A percentile compares a stretch with the other conserved stretches of the same genome.
Evolutionary conservation across 2,329 filamentous ascomycete species (phyloP).

Genomic region (Microcyclospora pomicola): DNA sequence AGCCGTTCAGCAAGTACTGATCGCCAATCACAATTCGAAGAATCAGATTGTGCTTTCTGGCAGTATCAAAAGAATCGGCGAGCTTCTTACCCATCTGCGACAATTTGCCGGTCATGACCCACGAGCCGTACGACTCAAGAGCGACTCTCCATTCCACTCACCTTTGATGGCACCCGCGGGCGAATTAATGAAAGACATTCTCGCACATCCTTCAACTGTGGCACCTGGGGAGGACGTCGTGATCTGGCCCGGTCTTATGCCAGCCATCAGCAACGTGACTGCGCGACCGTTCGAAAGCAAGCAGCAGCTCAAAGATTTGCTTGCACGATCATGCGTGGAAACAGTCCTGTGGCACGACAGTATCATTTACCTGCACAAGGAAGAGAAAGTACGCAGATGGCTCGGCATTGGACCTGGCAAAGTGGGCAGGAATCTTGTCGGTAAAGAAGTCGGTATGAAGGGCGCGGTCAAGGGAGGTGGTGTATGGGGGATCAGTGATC

Average conservation of each 20-base stretch:
- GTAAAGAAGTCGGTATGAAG: constrained; percentile 86
- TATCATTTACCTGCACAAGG: constrained; percentile 75
- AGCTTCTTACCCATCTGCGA: constrained; percentile 67
- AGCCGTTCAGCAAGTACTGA: constrained; percentile 71
- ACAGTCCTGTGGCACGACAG: constrained; percentile 93
- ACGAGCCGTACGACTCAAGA: constrained; percentile 70
- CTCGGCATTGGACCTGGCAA: constrained; percentile 88
- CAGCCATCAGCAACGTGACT: constrained; percentile 76
- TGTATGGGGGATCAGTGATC: constrained; percentile 82
- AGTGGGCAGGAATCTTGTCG: constrained; percentile 82
- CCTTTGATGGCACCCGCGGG: constrained; percentile 82
- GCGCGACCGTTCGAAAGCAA: constrained; percentile 62
- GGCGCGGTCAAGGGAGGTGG: constrained; percentile 76
- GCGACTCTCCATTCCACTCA: constrained; percentile 81
- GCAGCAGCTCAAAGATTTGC: constrained; percentile 61
- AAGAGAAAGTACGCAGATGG: constrained; percentile 69
- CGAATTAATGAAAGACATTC: constrained; percentile 53
- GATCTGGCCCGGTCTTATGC: constrained; percentile 58
- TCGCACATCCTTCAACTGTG: constrained; percentile 42
- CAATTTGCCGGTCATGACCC: constrained; percentile 89
- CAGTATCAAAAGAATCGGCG: constrained; percentile 67
- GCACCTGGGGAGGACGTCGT: constrained; percentile 51
- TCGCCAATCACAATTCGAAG: constrained; percentile 90
- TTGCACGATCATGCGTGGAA: constrained; percentile 74
- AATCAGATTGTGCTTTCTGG: constrained; percentile 93